Conservation (phyloP, 805 yeast species). For the Diddensiella santjacobensis region DNA sequence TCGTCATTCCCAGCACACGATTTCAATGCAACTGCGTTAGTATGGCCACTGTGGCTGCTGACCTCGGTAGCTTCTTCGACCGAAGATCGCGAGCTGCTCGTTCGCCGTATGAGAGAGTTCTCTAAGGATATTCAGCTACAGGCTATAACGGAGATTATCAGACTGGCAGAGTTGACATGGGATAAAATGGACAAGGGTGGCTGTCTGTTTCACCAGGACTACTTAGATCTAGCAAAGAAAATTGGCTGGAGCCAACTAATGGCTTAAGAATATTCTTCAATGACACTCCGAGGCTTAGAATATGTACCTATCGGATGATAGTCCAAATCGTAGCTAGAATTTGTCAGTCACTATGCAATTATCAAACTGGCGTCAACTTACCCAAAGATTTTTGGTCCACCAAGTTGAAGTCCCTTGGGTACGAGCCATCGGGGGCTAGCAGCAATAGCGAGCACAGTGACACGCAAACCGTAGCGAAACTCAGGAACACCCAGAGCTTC, state of each 20-base stretch:
- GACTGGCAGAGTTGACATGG: slow-evolving; percentile 7
- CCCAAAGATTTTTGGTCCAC: slow-evolving; percentile 43
- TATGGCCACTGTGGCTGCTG: slow-evolving; percentile 10
- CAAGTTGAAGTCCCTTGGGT: slow-evolving; percentile 37
- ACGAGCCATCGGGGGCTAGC: slow-evolving; percentile 39
- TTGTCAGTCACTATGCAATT: too few relatives aligned
- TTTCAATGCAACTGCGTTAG: slow-evolving; percentile 5
- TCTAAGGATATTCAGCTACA: background rate
- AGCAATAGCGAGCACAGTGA: slow-evolving; percentile 41
- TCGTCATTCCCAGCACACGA: background rate
- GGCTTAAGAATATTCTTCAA: slow-evolving; percentile 34
- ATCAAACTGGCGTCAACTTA: too few relatives aligned
- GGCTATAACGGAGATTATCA: background rate
- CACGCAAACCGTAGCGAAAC: slow-evolving; percentile 43
- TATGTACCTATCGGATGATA: slow-evolving; percentile 39
- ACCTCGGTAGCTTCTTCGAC: background rate
- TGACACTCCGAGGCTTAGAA: slow-evolving; percentile 37
- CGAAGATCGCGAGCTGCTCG: background rate
- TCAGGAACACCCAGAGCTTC: slow-evolving; percentile 50
- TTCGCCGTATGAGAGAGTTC: background rate
- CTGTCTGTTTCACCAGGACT: slow-evolving; percentile 2
- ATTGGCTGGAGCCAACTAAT: slow-evolving; percentile 7
- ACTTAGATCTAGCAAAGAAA: background rate
- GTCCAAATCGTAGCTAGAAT: slow-evolving; percentile 36
- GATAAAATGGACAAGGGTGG: background rate